Percentiles rank a stretch among this genome's conserved stretches.
These are phyloP conservation scores for Ceratocystis cubensis DNA, from an alignment of 2,329 filamentous ascomycete species.

Conservation along the genomic window DNA sequence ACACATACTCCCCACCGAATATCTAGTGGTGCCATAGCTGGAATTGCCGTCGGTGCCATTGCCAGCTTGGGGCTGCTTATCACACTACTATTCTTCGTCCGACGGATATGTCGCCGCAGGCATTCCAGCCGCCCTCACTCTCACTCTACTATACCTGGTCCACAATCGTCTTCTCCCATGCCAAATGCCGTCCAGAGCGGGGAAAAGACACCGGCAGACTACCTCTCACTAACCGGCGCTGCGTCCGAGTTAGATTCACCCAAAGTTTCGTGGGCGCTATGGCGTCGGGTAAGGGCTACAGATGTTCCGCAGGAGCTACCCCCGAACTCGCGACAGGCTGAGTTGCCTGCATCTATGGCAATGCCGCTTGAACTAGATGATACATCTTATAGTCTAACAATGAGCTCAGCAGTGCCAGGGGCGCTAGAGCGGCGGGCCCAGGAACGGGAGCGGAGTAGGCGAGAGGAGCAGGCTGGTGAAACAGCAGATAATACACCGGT, in stretches of 20 bases:
- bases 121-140: background rate
- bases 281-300: constrained; percentile 1
- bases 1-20: background rate
- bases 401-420: background rate
- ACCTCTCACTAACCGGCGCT: too few relatives aligned
- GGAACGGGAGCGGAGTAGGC: background rate
- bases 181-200: background rate
- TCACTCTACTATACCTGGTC: background rate
- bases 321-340: background rate
- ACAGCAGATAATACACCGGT: background rate
- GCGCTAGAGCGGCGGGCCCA: background rate
- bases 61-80: background rate
- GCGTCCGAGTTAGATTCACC: background rate
- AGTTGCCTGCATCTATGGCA: constrained; percentile 5
- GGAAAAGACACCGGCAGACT: background rate
- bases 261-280: constrained; percentile 6
- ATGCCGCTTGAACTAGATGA: constrained; percentile 14
- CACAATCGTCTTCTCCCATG: background rate
- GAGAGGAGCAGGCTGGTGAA: background rate
- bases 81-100: background rate
- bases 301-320: constrained; percentile 13
- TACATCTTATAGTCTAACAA: background rate
- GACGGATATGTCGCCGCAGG: background rate
- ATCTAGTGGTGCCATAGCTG: constrained; percentile 14
- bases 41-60: constrained; percentile 11